A percentile compares a stretch with the other conserved stretches of the same genome.
phyloP scores from a whole-genome alignment of 306 rosid genomes.

The Vigna radiata region DNA sequence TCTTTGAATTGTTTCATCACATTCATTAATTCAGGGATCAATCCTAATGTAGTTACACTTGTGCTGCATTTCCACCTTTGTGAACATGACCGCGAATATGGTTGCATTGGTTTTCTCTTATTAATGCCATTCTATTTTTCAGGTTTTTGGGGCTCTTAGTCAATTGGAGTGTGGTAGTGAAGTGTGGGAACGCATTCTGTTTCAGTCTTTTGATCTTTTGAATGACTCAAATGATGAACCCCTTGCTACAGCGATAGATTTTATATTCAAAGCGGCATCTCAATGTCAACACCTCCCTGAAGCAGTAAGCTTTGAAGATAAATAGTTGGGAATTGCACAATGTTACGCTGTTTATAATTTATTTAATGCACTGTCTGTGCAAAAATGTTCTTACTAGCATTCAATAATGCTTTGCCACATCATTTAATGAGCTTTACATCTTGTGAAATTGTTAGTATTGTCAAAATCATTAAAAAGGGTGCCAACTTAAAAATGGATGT shows the following conservation, averaged over 20 bases:
- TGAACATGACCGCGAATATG: slow-evolving; percentile 23
- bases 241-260: slow-evolving; percentile 80
- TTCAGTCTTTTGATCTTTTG: slow-evolving; percentile 85
- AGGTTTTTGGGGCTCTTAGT: slow-evolving; percentile 93
- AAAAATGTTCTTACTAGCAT: background rate
- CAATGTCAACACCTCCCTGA: slow-evolving; percentile 98
- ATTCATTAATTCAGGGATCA: slow-evolving; percentile 8
- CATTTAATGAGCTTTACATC: slow-evolving; percentile 35
- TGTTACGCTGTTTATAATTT: slow-evolving; percentile 31
- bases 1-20: slow-evolving; percentile 29
- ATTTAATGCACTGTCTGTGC: slow-evolving; percentile 18
- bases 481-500: slow-evolving; percentile 22
- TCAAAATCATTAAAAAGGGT: slow-evolving; percentile 17
- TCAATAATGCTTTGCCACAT: slow-evolving; percentile 22
- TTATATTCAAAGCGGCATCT: slow-evolving; percentile 92
- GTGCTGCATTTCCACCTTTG: slow-evolving; percentile 18
- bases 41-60: slow-evolving; percentile 20
- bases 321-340: slow-evolving; percentile 36
- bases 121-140: slow-evolving; percentile 40
- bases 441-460: slow-evolving; percentile 9
- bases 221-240: slow-evolving; percentile 88
- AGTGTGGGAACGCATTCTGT: slow-evolving; percentile 92
- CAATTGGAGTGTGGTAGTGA: slow-evolving; percentile 94
- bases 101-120: slow-evolving; percentile 41
- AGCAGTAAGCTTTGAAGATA: slow-evolving; percentile 72